phyloP scores from a whole-genome alignment of 148 eudicot genomes.

The Silene uniflora region DNA sequence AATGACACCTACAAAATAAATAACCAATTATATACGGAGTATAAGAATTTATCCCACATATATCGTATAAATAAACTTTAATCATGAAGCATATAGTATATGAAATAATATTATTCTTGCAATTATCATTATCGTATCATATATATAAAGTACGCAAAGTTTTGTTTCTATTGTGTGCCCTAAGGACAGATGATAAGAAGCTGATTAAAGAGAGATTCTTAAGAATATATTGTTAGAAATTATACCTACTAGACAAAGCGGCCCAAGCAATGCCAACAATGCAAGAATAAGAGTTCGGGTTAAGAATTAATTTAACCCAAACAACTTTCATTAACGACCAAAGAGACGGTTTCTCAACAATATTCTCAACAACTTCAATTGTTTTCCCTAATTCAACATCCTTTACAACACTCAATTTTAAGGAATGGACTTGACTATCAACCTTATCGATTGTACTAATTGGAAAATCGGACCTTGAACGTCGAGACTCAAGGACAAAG shows the following conservation, averaged over 20 bases:
- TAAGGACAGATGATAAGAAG: no score
- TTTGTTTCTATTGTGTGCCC: no score
- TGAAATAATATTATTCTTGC: no score
- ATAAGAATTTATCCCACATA: no score
- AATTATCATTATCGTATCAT: neutral
- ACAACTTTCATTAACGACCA: constrained; percentile 55
- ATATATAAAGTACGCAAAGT: no score
- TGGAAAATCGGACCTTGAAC: constrained; percentile 35
- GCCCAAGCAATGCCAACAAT: constrained; percentile 75
- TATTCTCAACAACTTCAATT: neutral
- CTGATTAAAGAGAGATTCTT: no score
- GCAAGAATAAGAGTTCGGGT: constrained; percentile 77
- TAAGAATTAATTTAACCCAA: constrained; percentile 43
- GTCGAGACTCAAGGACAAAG: constrained; percentile 58
- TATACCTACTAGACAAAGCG: constrained; percentile 55
- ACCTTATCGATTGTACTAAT: neutral
- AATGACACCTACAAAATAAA: constrained; percentile 48
- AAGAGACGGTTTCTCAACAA: constrained; percentile 27
- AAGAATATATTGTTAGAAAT: no score
- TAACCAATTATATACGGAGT: neutral
- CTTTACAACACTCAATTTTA: neutral
- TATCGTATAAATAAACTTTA: no score
- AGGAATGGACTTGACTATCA: neutral
- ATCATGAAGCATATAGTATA: no score
- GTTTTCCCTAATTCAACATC: constrained; percentile 39